These are phyloP conservation scores for Helichrysum umbraculigerum DNA, from an alignment of 129 eudicot genomes.

Conservation along the genomic window DNA sequence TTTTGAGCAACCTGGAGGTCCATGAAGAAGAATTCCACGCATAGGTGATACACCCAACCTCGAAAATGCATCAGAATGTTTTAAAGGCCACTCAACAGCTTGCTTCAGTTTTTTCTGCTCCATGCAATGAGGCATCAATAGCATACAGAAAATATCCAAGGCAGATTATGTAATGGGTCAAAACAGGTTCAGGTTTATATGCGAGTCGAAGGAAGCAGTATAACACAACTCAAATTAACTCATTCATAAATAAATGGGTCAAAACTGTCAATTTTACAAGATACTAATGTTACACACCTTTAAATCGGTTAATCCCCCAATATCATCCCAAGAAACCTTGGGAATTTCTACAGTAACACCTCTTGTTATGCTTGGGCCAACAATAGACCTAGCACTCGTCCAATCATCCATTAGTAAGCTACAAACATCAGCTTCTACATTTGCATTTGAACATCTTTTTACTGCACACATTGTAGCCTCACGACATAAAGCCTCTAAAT, in stretches of 20 bases:
- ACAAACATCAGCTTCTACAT: slow-evolving; percentile 33
- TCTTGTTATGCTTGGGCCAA: slow-evolving; percentile 94
- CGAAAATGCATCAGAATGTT: slow-evolving; percentile 67
- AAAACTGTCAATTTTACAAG: not conserved
- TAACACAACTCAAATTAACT: not conserved
- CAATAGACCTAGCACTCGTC: slow-evolving; percentile 65
- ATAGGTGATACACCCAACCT: slow-evolving; percentile 81
- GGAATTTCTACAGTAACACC: slow-evolving; percentile 92
- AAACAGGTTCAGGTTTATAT: not conserved
- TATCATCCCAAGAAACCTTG: slow-evolving; percentile 88
- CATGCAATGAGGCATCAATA: slow-evolving; percentile 22
- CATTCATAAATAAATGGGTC: not conserved
- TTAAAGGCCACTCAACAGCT: slow-evolving; percentile 98
- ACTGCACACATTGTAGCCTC: slow-evolving; percentile 67
- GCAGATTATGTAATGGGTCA: not conserved
- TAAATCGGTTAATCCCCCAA: slow-evolving; percentile 81
- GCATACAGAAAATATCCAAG: not conserved
- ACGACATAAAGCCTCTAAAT: slow-evolving; percentile 94
- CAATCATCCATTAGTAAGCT: slow-evolving; percentile 76
- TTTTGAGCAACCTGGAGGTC: slow-evolving; percentile 99
- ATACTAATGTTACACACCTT: slow-evolving; percentile 51
- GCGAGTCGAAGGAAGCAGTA: not conserved
- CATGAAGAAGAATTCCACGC: slow-evolving; percentile 96
- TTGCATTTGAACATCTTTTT: slow-evolving; percentile 40
- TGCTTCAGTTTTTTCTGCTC: slow-evolving; percentile 91